Conservation (phyloP, 768 basidiomycete genomes). For the Cystofilobasidium macerans region DNA sequence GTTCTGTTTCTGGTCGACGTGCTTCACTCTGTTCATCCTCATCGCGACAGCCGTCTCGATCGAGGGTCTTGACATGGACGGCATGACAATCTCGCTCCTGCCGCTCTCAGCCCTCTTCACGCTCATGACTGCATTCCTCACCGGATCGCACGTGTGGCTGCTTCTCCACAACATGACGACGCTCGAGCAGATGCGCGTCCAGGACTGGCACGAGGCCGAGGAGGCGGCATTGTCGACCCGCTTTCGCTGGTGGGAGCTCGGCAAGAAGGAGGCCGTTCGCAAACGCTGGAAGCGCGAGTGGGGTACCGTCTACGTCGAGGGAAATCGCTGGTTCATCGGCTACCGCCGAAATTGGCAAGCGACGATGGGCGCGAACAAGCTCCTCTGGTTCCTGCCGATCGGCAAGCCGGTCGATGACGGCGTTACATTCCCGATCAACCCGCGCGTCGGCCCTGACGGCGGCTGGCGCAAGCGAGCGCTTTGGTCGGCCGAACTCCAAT, state of each 20-base stretch:
- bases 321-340: slow-evolving; percentile 17
- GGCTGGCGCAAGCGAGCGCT: slow-evolving; percentile 4
- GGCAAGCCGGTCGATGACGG: slow-evolving; percentile 1
- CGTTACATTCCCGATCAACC: background rate
- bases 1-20: slow-evolving; percentile 11
- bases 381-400: slow-evolving; percentile 15
- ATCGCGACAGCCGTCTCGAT: slow-evolving; percentile 6
- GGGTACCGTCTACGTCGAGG: slow-evolving; percentile 9
- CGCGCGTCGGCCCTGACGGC: slow-evolving; percentile 1
- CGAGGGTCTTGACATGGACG: background rate
- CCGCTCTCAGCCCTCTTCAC: slow-evolving; percentile 19
- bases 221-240: background rate
- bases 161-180: slow-evolving; percentile 17
- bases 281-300: background rate
- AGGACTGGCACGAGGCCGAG: background rate
- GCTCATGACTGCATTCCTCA: background rate
- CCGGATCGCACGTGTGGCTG: background rate
- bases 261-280: background rate
- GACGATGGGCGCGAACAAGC: slow-evolving; percentile 4
- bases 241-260: background rate
- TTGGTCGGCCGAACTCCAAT: background rate
- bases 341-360: slow-evolving; percentile 10
- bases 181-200: slow-evolving; percentile 11
- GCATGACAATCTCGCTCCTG: slow-evolving; percentile 16
- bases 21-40: slow-evolving; percentile 19